These are phyloP conservation scores for Pythium sp. DNA, from an alignment of 352 stramenopile species.

Conservation along the genomic window DNA sequence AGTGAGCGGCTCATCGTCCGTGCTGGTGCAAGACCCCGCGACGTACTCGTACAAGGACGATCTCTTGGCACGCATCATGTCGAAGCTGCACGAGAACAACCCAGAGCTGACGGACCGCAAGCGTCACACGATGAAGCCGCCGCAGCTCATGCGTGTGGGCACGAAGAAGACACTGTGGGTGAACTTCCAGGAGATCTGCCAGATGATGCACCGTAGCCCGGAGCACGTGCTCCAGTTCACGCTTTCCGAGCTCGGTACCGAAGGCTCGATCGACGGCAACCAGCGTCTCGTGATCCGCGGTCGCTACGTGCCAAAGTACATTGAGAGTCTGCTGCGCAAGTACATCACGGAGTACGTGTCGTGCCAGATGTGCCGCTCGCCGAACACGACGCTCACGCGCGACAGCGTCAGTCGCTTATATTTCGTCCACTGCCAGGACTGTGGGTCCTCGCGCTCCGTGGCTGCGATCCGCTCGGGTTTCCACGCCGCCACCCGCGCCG, in stretches of 20 bases:
- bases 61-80: conserved; percentile 92
- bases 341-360: conserved; percentile 99
- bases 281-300: conserved; percentile 98
- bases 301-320: conserved; percentile 98
- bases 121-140: conserved; percentile 88
- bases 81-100: conserved; percentile 96
- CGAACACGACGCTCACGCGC: conserved; percentile 97
- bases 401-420: conserved; percentile 96
- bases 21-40: conserved; percentile 82
- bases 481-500: conserved; percentile 91
- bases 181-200: conserved; percentile 99
- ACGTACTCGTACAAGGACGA: conserved; percentile 96
- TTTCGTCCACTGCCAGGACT: conserved; percentile 98
- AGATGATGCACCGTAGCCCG: conserved; percentile 97
- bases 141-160: conserved; percentile 89
- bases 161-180: conserved; percentile 99
- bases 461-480: conserved; percentile 98
- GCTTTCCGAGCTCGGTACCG: conserved; percentile 98
- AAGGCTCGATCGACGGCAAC: conserved; percentile 99
- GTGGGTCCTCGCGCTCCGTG: conserved; percentile 95
- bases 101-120: conserved; percentile 96
- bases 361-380: conserved; percentile 98
- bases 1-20: conserved; percentile 41
- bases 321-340: conserved; percentile 98
- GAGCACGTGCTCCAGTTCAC: conserved; percentile 99